Evolutionary conservation across 257 asterid species (phyloP).

Genomic region (Misopates orontium): DNA sequence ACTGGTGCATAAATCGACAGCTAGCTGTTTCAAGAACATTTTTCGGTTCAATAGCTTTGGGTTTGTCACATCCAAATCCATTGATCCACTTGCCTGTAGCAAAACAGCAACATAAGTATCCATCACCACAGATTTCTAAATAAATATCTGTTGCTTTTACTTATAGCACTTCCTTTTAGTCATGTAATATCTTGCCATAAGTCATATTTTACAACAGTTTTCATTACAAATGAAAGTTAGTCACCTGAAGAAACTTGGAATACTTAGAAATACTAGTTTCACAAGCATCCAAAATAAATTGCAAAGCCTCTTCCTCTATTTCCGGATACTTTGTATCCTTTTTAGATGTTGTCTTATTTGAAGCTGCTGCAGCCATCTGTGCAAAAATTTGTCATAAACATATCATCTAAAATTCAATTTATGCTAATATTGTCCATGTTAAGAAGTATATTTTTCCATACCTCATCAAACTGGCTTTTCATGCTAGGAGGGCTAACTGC

Average conservation of each 20-base stretch:
- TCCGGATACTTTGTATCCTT: constrained; percentile 62
- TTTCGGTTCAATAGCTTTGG: constrained; percentile 87
- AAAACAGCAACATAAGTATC: constrained; percentile 12
- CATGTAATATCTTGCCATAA: neutral
- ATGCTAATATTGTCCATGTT: neutral
- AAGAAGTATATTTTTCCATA: constrained; percentile 21
- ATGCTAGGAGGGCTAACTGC: constrained; percentile 88
- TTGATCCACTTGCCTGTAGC: constrained; percentile 74
- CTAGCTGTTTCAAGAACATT: constrained; percentile 84
- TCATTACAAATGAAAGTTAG: constrained; percentile 20
- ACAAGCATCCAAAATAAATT: constrained; percentile 69
- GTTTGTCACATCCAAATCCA: constrained; percentile 89
- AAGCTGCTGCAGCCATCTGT: constrained; percentile 94
- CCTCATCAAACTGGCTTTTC: constrained; percentile 73
- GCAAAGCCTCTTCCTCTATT: constrained; percentile 83
- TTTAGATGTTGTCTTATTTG: constrained; percentile 62
- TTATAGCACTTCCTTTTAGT: too few relatives aligned
- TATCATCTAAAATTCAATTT: neutral
- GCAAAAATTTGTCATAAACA: neutral
- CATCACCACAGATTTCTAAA: neutral
- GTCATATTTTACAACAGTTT: neutral
- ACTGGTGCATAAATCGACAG: constrained; percentile 80
- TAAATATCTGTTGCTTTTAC: too few relatives aligned
- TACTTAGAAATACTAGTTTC: constrained; percentile 83
- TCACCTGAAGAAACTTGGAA: constrained; percentile 89